phyloP scores from a whole-genome alignment of 2,329 filamentous ascomycete genomes.

The Fusarium subglutinans region DNA sequence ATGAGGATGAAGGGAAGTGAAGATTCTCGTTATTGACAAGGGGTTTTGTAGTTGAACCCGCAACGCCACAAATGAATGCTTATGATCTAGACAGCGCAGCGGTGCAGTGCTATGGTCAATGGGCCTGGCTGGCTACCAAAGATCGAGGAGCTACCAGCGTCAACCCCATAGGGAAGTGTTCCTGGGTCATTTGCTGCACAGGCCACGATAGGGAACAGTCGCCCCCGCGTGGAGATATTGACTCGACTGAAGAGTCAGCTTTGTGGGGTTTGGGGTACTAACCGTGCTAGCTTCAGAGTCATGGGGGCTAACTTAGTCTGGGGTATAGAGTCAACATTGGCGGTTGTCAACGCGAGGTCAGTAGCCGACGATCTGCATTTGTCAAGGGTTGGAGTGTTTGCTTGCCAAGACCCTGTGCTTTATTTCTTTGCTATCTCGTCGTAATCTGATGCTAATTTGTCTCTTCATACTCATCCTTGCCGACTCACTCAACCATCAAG shows the following conservation, averaged over 20 bases:
- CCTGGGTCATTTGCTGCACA: not conserved
- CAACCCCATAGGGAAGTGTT: conserved; percentile 1
- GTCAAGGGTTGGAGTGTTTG: accelerated
- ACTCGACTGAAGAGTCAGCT: conserved; percentile 5
- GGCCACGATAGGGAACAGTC: not conserved
- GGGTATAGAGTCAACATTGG: not conserved
- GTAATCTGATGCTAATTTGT: not conserved
- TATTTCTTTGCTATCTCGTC: not conserved
- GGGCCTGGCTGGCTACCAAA: not conserved
- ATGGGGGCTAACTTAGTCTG: not conserved
- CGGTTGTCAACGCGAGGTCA: not conserved
- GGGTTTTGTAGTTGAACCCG: not conserved
- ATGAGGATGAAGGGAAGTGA: no score
- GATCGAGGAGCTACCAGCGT: not conserved
- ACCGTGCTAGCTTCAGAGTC: not conserved
- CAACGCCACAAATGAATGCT: not conserved
- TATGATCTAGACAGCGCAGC: not conserved
- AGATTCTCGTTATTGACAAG: not conserved
- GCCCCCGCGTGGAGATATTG: not conserved
- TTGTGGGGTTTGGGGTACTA: not conserved
- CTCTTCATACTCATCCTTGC: not conserved
- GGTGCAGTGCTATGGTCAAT: not conserved
- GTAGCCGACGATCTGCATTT: not conserved
- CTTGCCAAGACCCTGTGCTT: not conserved
- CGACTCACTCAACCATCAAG: not conserved